Percentiles rank a stretch among this genome's conserved stretches.
phyloP scores from a whole-genome alignment of 306 rosid genomes.

The Prinsepia uniflora region DNA sequence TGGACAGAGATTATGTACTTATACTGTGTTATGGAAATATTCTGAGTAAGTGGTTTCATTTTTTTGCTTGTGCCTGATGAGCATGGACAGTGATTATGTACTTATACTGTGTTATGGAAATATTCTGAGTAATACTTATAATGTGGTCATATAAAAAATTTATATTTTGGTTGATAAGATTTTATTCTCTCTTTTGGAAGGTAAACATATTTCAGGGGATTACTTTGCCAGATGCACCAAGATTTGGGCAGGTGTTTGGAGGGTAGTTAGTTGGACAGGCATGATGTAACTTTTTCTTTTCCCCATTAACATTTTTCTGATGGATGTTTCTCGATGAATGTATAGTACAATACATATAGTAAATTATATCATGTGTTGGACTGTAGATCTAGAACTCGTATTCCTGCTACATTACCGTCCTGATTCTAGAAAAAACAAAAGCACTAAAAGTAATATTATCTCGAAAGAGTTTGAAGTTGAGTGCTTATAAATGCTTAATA shows the following conservation, averaged over 20 bases:
- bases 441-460: background rate
- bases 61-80: background rate
- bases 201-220: constrained; percentile 80
- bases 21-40: background rate
- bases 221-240: constrained; percentile 77
- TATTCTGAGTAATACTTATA: background rate
- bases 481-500: background rate
- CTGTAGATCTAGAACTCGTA: background rate
- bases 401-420: background rate
- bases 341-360: background rate
- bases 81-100: background rate
- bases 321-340: constrained; percentile 4
- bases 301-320: background rate
- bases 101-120: background rate
- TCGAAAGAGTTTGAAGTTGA: background rate
- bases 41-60: too few relatives aligned
- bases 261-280: constrained; percentile 95
- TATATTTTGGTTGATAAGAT: constrained; percentile 6
- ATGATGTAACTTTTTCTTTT: constrained; percentile 26
- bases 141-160: background rate
- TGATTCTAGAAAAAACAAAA: background rate
- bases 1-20: background rate
- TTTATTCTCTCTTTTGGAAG: constrained; percentile 35
- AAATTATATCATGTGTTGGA: constrained; percentile 2
- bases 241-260: constrained; percentile 84